These are phyloP conservation scores for Trichoderma koningiopsis DNA, from an alignment of 2,329 filamentous ascomycete species.

Conservation along the genomic window DNA sequence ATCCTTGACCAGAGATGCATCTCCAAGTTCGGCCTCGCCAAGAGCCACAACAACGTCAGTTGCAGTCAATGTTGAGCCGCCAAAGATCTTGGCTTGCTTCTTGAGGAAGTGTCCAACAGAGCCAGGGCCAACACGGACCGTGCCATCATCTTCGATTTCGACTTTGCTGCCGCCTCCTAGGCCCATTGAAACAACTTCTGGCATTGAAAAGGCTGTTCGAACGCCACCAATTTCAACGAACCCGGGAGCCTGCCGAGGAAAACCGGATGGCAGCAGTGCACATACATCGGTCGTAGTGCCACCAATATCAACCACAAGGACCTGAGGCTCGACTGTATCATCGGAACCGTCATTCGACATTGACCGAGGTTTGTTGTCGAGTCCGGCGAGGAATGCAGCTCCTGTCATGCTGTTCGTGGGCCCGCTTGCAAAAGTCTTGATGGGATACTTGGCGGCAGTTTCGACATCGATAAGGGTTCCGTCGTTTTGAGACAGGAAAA, in stretches of 20 bases:
- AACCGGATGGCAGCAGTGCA: constrained; percentile 58
- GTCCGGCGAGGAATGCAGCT: constrained; percentile 55
- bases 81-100: constrained; percentile 53
- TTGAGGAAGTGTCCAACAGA: constrained; percentile 57
- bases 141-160: constrained; percentile 27
- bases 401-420: constrained; percentile 58
- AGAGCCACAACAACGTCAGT: constrained; percentile 53
- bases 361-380: constrained; percentile 38
- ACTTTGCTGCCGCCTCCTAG: constrained; percentile 55
- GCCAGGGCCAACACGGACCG: constrained; percentile 55
- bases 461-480: constrained; percentile 54
- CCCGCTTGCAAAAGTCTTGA: constrained; percentile 56
- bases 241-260: constrained; percentile 60
- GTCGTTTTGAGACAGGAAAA: constrained; percentile 57
- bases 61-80: constrained; percentile 54
- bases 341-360: constrained; percentile 10
- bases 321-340: constrained; percentile 32
- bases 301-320: constrained; percentile 60
- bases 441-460: constrained; percentile 51
- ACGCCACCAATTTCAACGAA: constrained; percentile 62
- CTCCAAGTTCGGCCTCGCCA: constrained; percentile 38
- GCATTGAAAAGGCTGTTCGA: constrained; percentile 60
- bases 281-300: constrained; percentile 65
- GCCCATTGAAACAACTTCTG: constrained; percentile 58
- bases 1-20: constrained; percentile 34